These are phyloP conservation scores for Cadophora sp. DNA, from an alignment of 2,329 filamentous ascomycete species.

Conservation along the genomic window DNA sequence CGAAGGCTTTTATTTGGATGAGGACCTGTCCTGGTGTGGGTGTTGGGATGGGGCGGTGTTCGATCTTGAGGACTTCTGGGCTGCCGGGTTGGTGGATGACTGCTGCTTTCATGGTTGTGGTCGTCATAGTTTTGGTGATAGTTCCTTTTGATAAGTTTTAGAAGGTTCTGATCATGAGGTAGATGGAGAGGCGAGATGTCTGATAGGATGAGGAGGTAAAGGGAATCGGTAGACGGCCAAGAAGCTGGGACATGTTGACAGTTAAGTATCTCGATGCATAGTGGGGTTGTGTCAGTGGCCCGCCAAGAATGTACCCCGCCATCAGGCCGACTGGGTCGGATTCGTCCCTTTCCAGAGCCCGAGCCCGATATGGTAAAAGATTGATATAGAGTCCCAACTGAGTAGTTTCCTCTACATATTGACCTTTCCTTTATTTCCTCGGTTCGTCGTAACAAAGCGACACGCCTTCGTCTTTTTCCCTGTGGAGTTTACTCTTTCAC, in stretches of 20 bases:
- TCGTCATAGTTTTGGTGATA: slow-evolving; percentile 17
- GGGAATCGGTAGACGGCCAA: background rate
- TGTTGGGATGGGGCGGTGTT: slow-evolving; percentile 30
- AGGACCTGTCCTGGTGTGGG: slow-evolving; percentile 70
- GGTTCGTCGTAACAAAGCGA: background rate
- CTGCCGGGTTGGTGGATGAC: slow-evolving; percentile 34
- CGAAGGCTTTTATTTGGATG: slow-evolving; percentile 79
- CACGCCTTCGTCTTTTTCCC: too few species aligned
- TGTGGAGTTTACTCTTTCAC: too few species aligned
- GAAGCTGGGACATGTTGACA: background rate
- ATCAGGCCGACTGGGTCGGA: slow-evolving; percentile 2
- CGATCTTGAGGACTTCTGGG: slow-evolving; percentile 34
- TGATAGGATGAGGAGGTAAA: background rate
- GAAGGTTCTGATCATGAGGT: slow-evolving; percentile 10
- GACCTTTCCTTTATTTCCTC: too few species aligned
- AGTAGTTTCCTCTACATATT: too few species aligned
- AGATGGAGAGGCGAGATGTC: too few species aligned
- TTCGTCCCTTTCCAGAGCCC: slow-evolving; percentile 3
- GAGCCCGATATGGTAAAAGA: slow-evolving; percentile 7
- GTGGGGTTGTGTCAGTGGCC: background rate
- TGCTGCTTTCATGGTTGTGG: slow-evolving; percentile 34
- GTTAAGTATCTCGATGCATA: background rate
- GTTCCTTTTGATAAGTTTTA: background rate
- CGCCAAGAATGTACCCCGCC: slow-evolving; percentile 6
- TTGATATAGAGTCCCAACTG: background rate